Evolutionary conservation across 176 grass and related monocot genomes (phyloP), one percentile per base, ranked within the genome.

Genomic region (Carex myosuroides): DNA sequence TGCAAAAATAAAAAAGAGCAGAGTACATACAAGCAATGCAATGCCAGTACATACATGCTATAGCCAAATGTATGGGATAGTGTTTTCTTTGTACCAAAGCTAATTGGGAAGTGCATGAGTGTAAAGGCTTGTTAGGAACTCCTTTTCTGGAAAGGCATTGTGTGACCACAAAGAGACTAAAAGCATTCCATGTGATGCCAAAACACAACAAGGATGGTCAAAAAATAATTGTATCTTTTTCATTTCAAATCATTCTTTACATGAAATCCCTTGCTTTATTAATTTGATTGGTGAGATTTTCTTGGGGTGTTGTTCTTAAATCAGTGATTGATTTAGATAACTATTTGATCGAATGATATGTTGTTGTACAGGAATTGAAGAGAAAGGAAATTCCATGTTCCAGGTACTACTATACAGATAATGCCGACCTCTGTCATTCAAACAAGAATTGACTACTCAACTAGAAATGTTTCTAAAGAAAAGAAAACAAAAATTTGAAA

Each of bases 151-250:
- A 83, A 83, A 83, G 80, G 80, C 41, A 48, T 83, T 67, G 80
- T 83, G 80, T 83, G 80, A 69, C 80, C 80, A 83, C 80, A 68
- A 65, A 83, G 80, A 83, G 80, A 41, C 62, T 66, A 69, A 83
- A 83, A 83, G 80, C 80, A 68, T 13, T 68, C 80, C 80, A 83
- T 83, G 62, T 83, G 80, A 83, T 65, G 80, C 80, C 80, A 83
- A 66, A 83, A 83, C 80, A 83, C 20, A 83, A 83, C 60, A 83
- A 64, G 44, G 58, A 65, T 66, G 39, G 10, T 48, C 46, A 48
- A 41, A 66, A 67, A 67, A 50, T 83, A 68, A 83, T 83, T 26
- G 29, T 8, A 53, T 54, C 41, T 66, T 52, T 83, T 83, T 37
- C 46, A 21, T 67, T 65, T 83, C 80, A 52, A 66, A 44, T 82